Percentiles rank a stretch among this genome's conserved stretches.
phyloP scores from a whole-genome alignment of 768 basidiomycete species.

The Rhizopogon salebrosus region DNA sequence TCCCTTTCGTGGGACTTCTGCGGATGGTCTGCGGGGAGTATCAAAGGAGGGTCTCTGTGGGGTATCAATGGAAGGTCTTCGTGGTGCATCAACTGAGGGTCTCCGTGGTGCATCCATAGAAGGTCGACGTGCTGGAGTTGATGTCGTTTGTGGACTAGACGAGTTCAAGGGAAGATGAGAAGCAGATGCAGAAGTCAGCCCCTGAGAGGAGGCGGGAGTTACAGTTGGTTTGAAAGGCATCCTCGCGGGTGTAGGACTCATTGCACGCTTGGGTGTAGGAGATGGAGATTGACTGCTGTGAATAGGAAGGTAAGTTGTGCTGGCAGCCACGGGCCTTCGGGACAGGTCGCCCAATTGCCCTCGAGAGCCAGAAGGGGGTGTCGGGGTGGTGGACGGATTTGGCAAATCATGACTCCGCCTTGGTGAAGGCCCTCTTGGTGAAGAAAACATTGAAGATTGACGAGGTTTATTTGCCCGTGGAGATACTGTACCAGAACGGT shows the following conservation, averaged over 20 bases:
- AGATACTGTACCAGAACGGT: slow-evolving; percentile 25
- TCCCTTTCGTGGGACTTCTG: slow-evolving; percentile 32
- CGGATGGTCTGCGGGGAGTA: slow-evolving; percentile 30
- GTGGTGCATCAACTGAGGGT: slow-evolving; percentile 18
- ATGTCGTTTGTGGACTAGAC: slow-evolving; percentile 19
- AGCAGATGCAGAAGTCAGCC: slow-evolving; percentile 43
- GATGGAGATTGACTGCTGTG: slow-evolving; percentile 30
- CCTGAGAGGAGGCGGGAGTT: slow-evolving; percentile 36
- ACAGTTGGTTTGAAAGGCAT: slow-evolving; percentile 35
- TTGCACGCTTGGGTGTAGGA: slow-evolving; percentile 32
- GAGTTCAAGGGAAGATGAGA: slow-evolving; percentile 43
- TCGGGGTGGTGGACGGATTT: slow-evolving; percentile 45
- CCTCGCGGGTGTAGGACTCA: slow-evolving; percentile 40
- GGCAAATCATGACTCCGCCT: slow-evolving; percentile 34
- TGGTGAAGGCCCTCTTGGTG: slow-evolving; percentile 23
- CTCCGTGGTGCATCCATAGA: slow-evolving; percentile 23
- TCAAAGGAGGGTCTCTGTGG: slow-evolving; percentile 29
- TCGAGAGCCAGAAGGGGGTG: slow-evolving; percentile 35
- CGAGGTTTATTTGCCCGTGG: slow-evolving; percentile 27
- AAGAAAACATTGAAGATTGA: slow-evolving; percentile 27
- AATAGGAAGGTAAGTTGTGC: slow-evolving; percentile 37
- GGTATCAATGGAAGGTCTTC: slow-evolving; percentile 24
- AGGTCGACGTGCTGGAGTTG: slow-evolving; percentile 22
- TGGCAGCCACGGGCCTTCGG: slow-evolving; percentile 31
- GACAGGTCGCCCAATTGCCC: slow-evolving; percentile 29